Conservation (phyloP, 768 basidiomycete genomes). For the Leucosporidium yakuticum region DNA sequence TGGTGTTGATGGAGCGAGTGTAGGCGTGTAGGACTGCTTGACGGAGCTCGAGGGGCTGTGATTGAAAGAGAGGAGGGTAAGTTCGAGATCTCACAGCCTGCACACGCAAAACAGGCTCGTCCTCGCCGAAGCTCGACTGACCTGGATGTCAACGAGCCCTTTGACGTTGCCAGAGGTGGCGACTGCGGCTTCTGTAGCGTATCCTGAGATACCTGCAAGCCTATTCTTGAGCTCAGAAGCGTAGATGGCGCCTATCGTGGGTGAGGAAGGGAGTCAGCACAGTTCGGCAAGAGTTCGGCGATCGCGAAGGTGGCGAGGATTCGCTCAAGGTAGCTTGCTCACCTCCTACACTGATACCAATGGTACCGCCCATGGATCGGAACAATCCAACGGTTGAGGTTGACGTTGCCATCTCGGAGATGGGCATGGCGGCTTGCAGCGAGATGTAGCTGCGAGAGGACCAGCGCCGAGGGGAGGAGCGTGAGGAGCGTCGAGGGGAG, state of each 20-base stretch:
- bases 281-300: too few relatives aligned
- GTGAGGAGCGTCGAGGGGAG: neutral
- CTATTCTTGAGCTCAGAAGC: constrained; percentile 42
- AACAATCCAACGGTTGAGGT: constrained; percentile 67
- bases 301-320: too few relatives aligned
- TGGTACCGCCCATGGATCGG: constrained; percentile 43
- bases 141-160: constrained; percentile 45
- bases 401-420: constrained; percentile 78
- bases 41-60: constrained; percentile 43
- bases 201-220: constrained; percentile 46
- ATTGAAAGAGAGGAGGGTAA: neutral
- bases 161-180: constrained; percentile 50
- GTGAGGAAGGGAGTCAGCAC: too few relatives aligned
- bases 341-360: constrained; percentile 39
- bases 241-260: constrained; percentile 34
- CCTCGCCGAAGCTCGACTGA: constrained; percentile 6
- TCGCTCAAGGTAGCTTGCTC: too few relatives aligned
- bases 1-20: constrained; percentile 13
- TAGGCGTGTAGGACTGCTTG: constrained; percentile 41
- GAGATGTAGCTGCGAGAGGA: constrained; percentile 26
- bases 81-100: neutral
- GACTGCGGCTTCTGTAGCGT: constrained; percentile 37
- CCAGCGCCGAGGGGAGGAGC: constrained; percentile 7
- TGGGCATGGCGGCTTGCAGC: constrained; percentile 78
- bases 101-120: too few relatives aligned